phyloP scores from a whole-genome alignment of 1,139 yeast species.

The Yamadazyma oceani region DNA sequence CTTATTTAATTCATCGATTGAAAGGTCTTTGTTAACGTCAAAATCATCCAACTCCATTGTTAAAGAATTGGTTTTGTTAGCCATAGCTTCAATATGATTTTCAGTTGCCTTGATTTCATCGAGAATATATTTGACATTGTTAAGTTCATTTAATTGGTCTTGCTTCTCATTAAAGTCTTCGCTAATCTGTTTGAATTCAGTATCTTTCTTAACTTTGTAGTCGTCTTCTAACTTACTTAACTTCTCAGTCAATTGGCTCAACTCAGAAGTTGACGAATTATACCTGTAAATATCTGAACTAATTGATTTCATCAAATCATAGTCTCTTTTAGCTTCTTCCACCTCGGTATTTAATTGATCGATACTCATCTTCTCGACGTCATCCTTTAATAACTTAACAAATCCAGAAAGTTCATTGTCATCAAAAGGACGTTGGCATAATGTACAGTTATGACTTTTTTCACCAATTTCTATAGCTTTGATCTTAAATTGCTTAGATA shows the following conservation, averaged over 20 bases:
- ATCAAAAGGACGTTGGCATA: constrained; percentile 65
- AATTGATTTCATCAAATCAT: constrained; percentile 27
- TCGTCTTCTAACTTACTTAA: constrained; percentile 6
- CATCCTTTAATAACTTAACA: constrained; percentile 32
- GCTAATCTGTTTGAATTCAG: constrained; percentile 6
- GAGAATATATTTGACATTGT: constrained; percentile 9
- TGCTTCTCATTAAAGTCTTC: constrained; percentile 12
- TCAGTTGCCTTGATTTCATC: constrained; percentile 18
- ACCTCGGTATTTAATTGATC: constrained; percentile 40
- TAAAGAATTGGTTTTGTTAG: constrained; percentile 11
- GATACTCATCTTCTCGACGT: constrained; percentile 36
- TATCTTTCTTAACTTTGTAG: not conserved
- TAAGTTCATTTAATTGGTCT: constrained; percentile 13
- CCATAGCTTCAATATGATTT: constrained; percentile 11
- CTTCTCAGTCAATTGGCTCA: constrained; percentile 6
- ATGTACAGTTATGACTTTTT: constrained; percentile 53
- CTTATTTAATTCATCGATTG: constrained; percentile 34
- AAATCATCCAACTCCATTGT: constrained; percentile 37
- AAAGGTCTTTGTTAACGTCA: constrained; percentile 34
- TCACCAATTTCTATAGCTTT: constrained; percentile 65
- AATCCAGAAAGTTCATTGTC: constrained; percentile 34
- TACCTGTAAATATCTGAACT: constrained; percentile 28
- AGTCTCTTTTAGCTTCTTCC: constrained; percentile 29
- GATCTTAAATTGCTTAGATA: constrained; percentile 62
- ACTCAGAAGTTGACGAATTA: constrained; percentile 21